Percentiles rank a stretch among this genome's conserved stretches.
phyloP scores from a whole-genome alignment of 2,329 filamentous ascomycete species.

The Neopestalotiopsis clavispora region DNA sequence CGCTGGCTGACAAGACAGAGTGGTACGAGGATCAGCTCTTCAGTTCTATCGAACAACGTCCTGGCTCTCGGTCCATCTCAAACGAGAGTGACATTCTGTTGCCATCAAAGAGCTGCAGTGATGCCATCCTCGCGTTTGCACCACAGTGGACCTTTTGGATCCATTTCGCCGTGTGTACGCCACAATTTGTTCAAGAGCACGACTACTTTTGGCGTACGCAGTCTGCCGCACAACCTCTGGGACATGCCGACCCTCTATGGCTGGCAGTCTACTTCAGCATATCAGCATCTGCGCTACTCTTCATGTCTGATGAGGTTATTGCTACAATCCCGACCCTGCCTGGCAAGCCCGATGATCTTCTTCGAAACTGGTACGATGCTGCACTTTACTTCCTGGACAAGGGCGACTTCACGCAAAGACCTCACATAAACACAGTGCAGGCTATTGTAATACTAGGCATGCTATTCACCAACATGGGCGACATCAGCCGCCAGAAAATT shows the following conservation, averaged over 20 bases:
- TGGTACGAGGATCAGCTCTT: neutral
- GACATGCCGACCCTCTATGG: neutral
- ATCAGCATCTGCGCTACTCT: neutral
- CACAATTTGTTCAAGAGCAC: neutral
- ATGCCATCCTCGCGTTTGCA: neutral
- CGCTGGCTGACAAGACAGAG: neutral
- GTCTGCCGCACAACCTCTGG: neutral
- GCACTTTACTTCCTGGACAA: neutral
- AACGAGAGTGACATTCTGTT: neutral
- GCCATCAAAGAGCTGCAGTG: neutral
- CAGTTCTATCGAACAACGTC: neutral
- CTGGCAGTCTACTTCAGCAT: neutral
- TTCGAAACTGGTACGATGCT: neutral
- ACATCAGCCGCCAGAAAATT: neutral
- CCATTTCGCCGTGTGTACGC: neutral
- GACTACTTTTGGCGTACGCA: neutral
- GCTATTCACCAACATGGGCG: neutral
- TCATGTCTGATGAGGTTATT: neutral
- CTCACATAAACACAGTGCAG: neutral
- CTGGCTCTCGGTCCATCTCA: neutral
- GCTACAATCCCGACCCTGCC: neutral
- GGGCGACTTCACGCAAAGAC: neutral
- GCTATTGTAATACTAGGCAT: neutral
- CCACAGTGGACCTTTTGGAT: neutral
- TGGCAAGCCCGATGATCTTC: neutral